A percentile compares a stretch with the other conserved stretches of the same genome.
Conservation (phyloP, 2,329 filamentous ascomycete genomes). For the Pyricularia sp. region DNA sequence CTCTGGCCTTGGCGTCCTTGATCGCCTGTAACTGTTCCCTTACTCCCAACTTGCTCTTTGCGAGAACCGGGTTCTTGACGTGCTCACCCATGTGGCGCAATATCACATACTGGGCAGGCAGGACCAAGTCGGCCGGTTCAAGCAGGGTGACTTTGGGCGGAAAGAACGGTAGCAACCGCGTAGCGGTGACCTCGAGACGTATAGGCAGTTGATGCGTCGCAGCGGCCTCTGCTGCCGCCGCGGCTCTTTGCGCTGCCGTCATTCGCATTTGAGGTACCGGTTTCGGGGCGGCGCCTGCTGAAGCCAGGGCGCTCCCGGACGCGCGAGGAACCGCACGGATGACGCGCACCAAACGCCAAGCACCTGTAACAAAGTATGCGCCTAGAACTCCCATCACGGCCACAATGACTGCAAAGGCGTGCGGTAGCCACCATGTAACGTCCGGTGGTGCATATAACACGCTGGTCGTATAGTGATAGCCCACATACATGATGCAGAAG, state of each 20-base stretch:
- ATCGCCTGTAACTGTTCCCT: not conserved
- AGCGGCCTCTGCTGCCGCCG: slow-evolving; percentile 9
- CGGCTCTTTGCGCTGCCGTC: slow-evolving; percentile 9
- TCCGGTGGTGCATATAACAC: slow-evolving; percentile 41
- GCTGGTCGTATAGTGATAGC: slow-evolving; percentile 2
- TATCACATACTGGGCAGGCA: slow-evolving; percentile 24
- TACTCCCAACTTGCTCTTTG: not conserved
- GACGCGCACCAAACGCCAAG: slow-evolving; percentile 44
- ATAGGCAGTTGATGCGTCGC: slow-evolving; percentile 20
- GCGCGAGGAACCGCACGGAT: slow-evolving; percentile 44
- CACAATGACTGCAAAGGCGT: slow-evolving; percentile 48
- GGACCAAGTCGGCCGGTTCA: slow-evolving; percentile 23
- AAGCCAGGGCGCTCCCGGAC: slow-evolving; percentile 6
- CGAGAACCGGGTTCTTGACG: slow-evolving; percentile 7
- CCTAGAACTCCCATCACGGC: slow-evolving; percentile 51
- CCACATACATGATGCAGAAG: slow-evolving; percentile 41
- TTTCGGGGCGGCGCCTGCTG: slow-evolving; percentile 7
- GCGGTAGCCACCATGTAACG: slow-evolving; percentile 45
- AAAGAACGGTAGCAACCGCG: slow-evolving; percentile 39
- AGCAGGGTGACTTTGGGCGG: slow-evolving; percentile 31
- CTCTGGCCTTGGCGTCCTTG: slow-evolving; percentile 21
- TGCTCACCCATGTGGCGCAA: slow-evolving; percentile 11
- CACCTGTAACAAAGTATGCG: slow-evolving; percentile 48
- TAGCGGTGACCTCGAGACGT: slow-evolving; percentile 42
- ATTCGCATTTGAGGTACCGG: not conserved